phyloP scores from a whole-genome alignment of 441 rosid genomes.

The Daphne laureola region DNA sequence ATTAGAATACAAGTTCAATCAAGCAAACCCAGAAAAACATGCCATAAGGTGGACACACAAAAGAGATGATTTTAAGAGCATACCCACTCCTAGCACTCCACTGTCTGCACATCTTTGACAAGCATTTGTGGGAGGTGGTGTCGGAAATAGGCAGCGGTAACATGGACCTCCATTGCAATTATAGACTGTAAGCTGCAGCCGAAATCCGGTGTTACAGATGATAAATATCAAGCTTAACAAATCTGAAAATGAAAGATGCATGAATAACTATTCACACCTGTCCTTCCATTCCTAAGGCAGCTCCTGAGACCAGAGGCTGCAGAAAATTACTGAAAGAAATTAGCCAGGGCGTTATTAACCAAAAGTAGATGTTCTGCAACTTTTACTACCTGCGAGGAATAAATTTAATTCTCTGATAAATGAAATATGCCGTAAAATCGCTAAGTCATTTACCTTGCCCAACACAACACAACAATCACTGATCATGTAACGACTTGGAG shows the following conservation, averaged over 20 bases:
- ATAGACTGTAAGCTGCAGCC: slow-evolving; percentile 70
- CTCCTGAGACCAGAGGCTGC: slow-evolving; percentile 98
- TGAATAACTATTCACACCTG: slow-evolving; percentile 43
- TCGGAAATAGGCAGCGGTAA: slow-evolving; percentile 89
- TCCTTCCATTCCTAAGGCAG: slow-evolving; percentile 94
- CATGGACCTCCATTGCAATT: slow-evolving; percentile 86
- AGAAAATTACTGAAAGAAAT: slow-evolving; percentile 15
- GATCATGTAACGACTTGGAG: slow-evolving; percentile 96
- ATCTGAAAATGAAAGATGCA: neutral
- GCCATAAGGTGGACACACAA: too few species aligned
- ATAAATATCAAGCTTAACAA: slow-evolving; percentile 1
- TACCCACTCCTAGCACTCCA: slow-evolving; percentile 98
- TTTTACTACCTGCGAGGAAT: too few species aligned
- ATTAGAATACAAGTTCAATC: neutral
- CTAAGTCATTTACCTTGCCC: slow-evolving; percentile 56
- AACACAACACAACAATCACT: slow-evolving; percentile 90
- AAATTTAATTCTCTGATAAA: neutral
- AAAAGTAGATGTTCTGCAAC: too few species aligned
- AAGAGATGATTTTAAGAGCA: neutral
- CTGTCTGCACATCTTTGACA: slow-evolving; percentile 97
- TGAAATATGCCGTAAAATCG: neutral
- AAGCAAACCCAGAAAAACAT: too few species aligned
- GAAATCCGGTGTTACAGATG: slow-evolving; percentile 11
- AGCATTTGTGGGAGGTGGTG: slow-evolving; percentile 88
- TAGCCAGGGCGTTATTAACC: neutral